Conservation (phyloP, 768 basidiomycete genomes). For the Phylloporus sp. region DNA sequence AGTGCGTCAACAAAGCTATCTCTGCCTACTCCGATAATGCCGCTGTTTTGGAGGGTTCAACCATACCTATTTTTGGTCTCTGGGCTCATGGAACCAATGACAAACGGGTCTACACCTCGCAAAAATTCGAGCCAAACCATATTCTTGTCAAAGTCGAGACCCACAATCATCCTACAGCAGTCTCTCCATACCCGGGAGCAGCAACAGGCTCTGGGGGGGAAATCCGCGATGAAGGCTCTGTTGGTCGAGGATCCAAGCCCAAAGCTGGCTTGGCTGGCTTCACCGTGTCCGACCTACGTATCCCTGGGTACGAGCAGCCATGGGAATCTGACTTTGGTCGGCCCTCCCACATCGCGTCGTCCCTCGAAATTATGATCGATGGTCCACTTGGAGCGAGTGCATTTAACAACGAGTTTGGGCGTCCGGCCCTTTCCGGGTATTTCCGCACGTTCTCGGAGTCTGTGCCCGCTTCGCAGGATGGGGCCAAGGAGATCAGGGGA, state of each 20-base stretch:
- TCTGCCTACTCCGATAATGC: constrained; percentile 99
- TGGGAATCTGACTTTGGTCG: constrained; percentile 96
- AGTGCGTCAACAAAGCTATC: constrained; percentile 73
- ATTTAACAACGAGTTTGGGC: constrained; percentile 98
- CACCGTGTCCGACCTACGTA: constrained; percentile 89
- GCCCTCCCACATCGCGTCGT: constrained; percentile 86
- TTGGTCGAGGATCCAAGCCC: constrained; percentile 91
- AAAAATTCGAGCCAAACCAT: constrained; percentile 65
- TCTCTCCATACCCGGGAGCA: constrained; percentile 97
- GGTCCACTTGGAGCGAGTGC: constrained; percentile 92
- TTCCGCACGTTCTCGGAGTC: constrained; percentile 92
- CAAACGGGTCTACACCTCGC: constrained; percentile 49
- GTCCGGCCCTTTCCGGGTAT: constrained; percentile 89
- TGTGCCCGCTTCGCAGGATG: constrained; percentile 52
- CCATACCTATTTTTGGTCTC: constrained; percentile 71
- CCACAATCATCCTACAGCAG: constrained; percentile 98
- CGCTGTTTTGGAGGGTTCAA: constrained; percentile 77
- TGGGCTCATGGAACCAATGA: constrained; percentile 26
- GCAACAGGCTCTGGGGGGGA: constrained; percentile 98
- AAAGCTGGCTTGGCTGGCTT: constrained; percentile 94
- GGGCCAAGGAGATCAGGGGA: constrained; percentile 67
- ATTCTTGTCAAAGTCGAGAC: constrained; percentile 98
- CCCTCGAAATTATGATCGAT: constrained; percentile 96
- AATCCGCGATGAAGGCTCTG: constrained; percentile 96
- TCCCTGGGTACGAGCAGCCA: constrained; percentile 86